Evolutionary conservation across 2,329 filamentous ascomycete genomes (phyloP).

Genomic region (Iodosphaeria phyllophila): DNA sequence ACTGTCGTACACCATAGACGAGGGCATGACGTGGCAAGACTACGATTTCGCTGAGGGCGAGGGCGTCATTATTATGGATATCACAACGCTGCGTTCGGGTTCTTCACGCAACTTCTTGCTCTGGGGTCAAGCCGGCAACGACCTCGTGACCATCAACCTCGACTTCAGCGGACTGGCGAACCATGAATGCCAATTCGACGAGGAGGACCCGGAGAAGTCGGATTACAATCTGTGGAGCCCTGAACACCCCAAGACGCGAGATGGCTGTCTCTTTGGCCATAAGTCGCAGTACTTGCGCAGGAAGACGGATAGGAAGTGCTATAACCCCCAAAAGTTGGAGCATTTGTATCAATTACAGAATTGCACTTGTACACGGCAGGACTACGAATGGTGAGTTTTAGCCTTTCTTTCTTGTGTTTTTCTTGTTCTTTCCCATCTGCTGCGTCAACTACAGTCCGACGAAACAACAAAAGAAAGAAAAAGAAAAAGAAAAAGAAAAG

Average conservation of each 20-base stretch:
- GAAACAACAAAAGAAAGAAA: too few relatives aligned
- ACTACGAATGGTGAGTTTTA: slow-evolving; percentile 72
- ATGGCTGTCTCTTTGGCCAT: slow-evolving; percentile 86
- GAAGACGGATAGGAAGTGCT: slow-evolving; percentile 60
- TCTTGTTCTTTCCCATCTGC: slow-evolving; percentile 9
- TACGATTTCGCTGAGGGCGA: slow-evolving; percentile 56
- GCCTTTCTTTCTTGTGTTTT: slow-evolving; percentile 4
- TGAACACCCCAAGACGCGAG: slow-evolving; percentile 57
- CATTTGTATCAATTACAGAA: slow-evolving; percentile 56
- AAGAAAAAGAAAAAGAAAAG: too few relatives aligned
- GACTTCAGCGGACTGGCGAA: slow-evolving; percentile 75
- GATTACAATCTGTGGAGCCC: slow-evolving; percentile 86
- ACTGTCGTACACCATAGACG: slow-evolving; percentile 61
- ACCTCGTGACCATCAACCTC: slow-evolving; percentile 59
- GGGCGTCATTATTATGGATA: slow-evolving; percentile 57
- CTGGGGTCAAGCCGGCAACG: slow-evolving; percentile 46
- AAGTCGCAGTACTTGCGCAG: slow-evolving; percentile 81
- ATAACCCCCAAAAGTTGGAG: slow-evolving; percentile 56
- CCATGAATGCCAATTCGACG: slow-evolving; percentile 51
- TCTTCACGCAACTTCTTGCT: slow-evolving; percentile 81
- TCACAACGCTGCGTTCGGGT: slow-evolving; percentile 78
- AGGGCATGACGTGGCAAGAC: slow-evolving; percentile 62
- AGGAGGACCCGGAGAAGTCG: slow-evolving; percentile 26
- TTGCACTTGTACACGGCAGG: slow-evolving; percentile 66
- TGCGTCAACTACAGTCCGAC: too few relatives aligned